Evolutionary conservation across 331 rosid genomes (phyloP).

Genomic region (Acacia pycnantha): DNA sequence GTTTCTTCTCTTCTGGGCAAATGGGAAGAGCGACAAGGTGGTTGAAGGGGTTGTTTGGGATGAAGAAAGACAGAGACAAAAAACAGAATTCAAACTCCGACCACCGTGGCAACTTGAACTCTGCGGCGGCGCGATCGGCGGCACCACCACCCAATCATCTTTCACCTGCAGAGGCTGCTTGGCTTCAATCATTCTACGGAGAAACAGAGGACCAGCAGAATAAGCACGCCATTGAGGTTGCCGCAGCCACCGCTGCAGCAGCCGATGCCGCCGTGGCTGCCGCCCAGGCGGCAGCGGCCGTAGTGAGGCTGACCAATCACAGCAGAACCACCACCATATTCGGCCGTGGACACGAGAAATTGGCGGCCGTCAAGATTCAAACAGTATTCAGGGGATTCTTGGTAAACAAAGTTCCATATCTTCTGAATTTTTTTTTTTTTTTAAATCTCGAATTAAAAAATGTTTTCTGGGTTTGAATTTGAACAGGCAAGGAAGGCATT

Average conservation of each 20-base stretch:
- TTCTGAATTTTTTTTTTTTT: background rate
- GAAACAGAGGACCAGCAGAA: constrained; percentile 75
- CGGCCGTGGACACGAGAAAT: constrained; percentile 61
- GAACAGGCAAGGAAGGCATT: constrained; percentile 87
- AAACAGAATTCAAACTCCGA: constrained; percentile 39
- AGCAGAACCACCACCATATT: constrained; percentile 67
- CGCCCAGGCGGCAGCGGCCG: constrained; percentile 89
- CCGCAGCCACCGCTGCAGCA: constrained; percentile 87
- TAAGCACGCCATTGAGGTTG: constrained; percentile 92
- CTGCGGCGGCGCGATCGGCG: constrained; percentile 34
- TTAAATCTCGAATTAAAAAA: background rate
- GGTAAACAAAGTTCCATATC: constrained; percentile 37
- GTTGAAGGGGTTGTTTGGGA: constrained; percentile 77
- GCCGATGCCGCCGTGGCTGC: constrained; percentile 97
- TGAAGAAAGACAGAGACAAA: constrained; percentile 53
- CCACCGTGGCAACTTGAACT: constrained; percentile 23
- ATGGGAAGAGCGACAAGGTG: constrained; percentile 87
- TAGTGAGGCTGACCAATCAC: constrained; percentile 81
- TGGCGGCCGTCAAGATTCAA: constrained; percentile 85
- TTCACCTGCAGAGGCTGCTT: constrained; percentile 79
- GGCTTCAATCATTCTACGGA: constrained; percentile 71
- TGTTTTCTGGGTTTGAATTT: background rate
- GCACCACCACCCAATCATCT: constrained; percentile 57
- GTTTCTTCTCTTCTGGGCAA: background rate
- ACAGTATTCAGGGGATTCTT: constrained; percentile 69